phyloP scores from a whole-genome alignment of 2,329 filamentous ascomycete species.

The Malbranchea zuffiana region DNA sequence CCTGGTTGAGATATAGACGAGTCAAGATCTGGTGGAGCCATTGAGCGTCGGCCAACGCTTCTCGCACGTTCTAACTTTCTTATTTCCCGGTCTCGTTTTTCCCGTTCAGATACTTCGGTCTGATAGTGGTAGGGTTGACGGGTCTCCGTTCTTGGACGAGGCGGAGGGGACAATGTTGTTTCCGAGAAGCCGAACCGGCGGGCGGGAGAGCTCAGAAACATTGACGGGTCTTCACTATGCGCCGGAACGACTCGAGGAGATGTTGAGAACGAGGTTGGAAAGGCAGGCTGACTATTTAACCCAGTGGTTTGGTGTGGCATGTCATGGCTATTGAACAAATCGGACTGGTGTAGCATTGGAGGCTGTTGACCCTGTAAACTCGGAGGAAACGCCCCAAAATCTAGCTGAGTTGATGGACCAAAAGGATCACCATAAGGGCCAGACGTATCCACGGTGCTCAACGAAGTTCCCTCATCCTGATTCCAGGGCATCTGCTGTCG shows the following conservation, averaged over 20 bases:
- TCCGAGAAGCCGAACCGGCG: conserved; percentile 36
- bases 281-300: conserved; percentile 1
- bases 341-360: conserved; percentile 25
- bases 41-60: conserved; percentile 20
- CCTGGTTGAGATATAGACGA: conserved; percentile 19
- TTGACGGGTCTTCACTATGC: conserved; percentile 34
- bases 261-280: conserved; percentile 22
- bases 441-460: conserved; percentile 14
- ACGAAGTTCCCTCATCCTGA: conserved; percentile 25
- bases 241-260: conserved; percentile 32
- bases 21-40: conserved; percentile 22
- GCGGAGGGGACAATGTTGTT: conserved; percentile 21
- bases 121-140: conserved; percentile 41
- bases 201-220: conserved; percentile 40
- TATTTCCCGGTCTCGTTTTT: conserved; percentile 18
- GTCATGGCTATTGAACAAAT: conserved; percentile 17
- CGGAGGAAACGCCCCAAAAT: conserved; percentile 16
- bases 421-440: conserved; percentile 18
- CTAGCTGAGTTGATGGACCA: conserved; percentile 13
- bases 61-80: conserved; percentile 29
- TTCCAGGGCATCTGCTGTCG: conserved; percentile 45
- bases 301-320: not conserved
- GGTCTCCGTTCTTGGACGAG: conserved; percentile 17
- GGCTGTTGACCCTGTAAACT: conserved; percentile 23
- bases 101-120: conserved; percentile 38